Evolutionary conservation across 495 filamentous ascomycete genomes (phyloP).

Genomic region (Penicillium turbatum): DNA sequence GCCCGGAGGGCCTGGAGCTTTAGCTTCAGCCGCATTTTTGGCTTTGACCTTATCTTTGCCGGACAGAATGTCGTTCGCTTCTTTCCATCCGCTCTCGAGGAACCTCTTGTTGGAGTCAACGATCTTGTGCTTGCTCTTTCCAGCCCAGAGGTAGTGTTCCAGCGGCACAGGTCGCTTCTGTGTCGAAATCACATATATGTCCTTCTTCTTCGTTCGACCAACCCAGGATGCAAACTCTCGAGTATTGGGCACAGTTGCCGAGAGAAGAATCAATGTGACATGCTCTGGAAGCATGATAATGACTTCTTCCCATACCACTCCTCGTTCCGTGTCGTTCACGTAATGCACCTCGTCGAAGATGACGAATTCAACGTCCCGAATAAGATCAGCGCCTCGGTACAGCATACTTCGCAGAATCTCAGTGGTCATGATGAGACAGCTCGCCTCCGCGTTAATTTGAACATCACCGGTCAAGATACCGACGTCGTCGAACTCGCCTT

Average conservation of each 20-base stretch:
- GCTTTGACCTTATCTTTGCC: constrained; percentile 75
- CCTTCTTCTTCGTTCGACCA: constrained; percentile 94
- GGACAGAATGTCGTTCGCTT: constrained; percentile 77
- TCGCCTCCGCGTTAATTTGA: constrained; percentile 96
- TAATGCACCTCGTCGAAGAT: constrained; percentile 99
- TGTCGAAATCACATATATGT: constrained; percentile 98
- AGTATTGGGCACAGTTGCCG: constrained; percentile 95
- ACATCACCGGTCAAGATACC: constrained; percentile 97
- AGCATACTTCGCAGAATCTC: constrained; percentile 98
- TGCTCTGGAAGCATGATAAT: constrained; percentile 99
- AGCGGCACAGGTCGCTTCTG: constrained; percentile 91
- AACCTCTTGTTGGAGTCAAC: constrained; percentile 90
- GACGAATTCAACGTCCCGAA: constrained; percentile 96
- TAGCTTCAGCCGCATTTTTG: constrained; percentile 46
- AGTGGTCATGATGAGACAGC: constrained; percentile 98
- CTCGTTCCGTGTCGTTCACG: constrained; percentile 94
- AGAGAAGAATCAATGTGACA: constrained; percentile 89
- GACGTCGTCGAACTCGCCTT: constrained; percentile 84
- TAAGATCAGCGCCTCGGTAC: constrained; percentile 92
- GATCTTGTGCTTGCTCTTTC: constrained; percentile 88
- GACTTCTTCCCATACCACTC: constrained; percentile 98
- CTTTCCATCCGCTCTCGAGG: constrained; percentile 87
- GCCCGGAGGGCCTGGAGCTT: constrained; percentile 42
- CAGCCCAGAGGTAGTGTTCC: constrained; percentile 94
- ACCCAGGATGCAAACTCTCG: constrained; percentile 99